These are phyloP conservation scores for Pyrenophora seminiperda DNA, from an alignment of 2,329 filamentous ascomycete genomes.

Conservation along the genomic window DNA sequence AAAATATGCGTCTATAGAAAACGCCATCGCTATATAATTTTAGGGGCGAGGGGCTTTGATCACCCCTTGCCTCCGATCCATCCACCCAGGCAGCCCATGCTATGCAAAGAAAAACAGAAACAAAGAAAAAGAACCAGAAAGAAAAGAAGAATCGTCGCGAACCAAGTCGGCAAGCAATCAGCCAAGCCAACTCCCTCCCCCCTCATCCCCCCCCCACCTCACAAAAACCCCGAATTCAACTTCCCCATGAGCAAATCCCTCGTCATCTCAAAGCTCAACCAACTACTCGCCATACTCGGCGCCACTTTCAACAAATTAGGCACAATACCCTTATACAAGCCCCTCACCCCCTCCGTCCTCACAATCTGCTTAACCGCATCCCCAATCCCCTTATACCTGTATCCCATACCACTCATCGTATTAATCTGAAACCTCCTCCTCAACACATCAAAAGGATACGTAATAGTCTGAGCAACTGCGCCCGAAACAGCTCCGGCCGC, in stretches of 20 bases:
- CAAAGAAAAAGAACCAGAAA: background rate
- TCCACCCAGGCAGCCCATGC: too few species aligned
- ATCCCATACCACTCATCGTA: conserved; percentile 98
- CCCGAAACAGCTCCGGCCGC: conserved; percentile 92
- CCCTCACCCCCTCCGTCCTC: conserved; percentile 78
- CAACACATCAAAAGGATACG: conserved; percentile 95
- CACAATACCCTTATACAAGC: conserved; percentile 93
- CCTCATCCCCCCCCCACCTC: too few species aligned
- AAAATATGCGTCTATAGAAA: too few species aligned
- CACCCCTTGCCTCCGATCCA: too few species aligned
- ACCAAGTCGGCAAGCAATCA: background rate
- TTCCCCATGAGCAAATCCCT: conserved; percentile 76
- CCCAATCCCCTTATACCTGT: conserved; percentile 85
- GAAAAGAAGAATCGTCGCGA: background rate
- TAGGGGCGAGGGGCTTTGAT: too few species aligned
- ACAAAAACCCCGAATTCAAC: conserved; percentile 40
- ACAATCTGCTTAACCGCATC: conserved; percentile 85
- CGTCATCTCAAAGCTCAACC: conserved; percentile 95
- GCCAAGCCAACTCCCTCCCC: too few species aligned
- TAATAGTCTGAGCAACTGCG: conserved; percentile 94
- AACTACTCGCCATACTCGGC: conserved; percentile 97
- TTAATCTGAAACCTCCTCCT: conserved; percentile 97
- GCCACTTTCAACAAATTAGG: conserved; percentile 97
- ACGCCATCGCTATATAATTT: too few species aligned
- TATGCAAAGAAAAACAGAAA: too few species aligned